These are phyloP conservation scores for Buddleja alternifolia DNA, from an alignment of 257 asterid genomes.

Conservation along the genomic window DNA sequence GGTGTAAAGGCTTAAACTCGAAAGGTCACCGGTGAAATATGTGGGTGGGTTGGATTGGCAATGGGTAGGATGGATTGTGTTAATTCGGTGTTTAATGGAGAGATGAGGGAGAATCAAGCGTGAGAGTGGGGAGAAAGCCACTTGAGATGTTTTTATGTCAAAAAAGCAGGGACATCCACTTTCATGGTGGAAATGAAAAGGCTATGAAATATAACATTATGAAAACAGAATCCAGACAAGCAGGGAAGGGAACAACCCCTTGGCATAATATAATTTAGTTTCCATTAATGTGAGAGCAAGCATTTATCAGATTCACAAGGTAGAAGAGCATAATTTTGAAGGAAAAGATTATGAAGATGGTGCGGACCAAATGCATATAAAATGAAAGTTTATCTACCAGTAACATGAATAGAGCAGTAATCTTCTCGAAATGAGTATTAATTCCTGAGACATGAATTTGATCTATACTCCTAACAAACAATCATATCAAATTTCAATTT, in stretches of 20 bases:
- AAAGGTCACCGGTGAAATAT: too few species aligned
- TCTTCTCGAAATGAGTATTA: neutral
- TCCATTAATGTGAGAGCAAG: neutral
- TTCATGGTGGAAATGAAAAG: neutral
- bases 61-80: too few species aligned
- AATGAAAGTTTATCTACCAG: neutral
- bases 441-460: neutral
- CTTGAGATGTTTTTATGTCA: neutral
- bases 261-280: neutral
- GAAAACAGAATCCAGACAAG: neutral
- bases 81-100: too few species aligned
- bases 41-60: too few species aligned
- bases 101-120: too few species aligned
- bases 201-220: neutral
- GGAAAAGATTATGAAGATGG: neutral
- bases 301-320: slow-evolving; percentile 14
- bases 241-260: neutral
- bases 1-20: too few species aligned
- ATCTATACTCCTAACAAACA: too few species aligned
- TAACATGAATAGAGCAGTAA: neutral
- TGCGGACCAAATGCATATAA: neutral
- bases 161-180: neutral
- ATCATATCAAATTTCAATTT: too few species aligned
- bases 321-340: neutral
- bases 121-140: too few species aligned